Percentiles rank a stretch among this genome's conserved stretches.
These are phyloP conservation scores for Meyerozyma carpophila DNA, from an alignment of 1,139 yeast genomes.

Conservation along the genomic window DNA sequence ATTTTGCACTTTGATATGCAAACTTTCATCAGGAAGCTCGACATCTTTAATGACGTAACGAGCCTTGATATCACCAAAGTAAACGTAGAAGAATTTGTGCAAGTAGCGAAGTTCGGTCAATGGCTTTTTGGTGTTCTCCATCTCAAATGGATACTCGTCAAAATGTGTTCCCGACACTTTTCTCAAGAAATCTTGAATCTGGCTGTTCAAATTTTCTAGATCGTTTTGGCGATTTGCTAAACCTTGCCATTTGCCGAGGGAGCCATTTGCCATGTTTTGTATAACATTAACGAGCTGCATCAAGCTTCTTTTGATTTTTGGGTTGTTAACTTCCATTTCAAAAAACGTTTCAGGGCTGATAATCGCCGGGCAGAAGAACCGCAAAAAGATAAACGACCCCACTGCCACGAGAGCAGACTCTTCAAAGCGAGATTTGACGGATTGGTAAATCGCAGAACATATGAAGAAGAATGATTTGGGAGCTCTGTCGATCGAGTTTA, in stretches of 20 bases:
- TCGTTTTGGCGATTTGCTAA: slow-evolving; percentile 37
- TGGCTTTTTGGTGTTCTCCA: slow-evolving; percentile 18
- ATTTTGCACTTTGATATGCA: slow-evolving; percentile 21
- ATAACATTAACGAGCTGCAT: slow-evolving; percentile 80
- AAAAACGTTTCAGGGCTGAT: slow-evolving; percentile 76
- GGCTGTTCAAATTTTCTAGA: slow-evolving; percentile 37
- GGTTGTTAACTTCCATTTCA: slow-evolving; percentile 40
- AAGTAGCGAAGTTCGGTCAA: slow-evolving; percentile 50
- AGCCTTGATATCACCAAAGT: slow-evolving; percentile 51
- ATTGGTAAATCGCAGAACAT: slow-evolving; percentile 62
- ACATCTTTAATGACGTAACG: slow-evolving; percentile 25
- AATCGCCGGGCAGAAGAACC: slow-evolving; percentile 88
- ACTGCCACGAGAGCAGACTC: slow-evolving; percentile 68
- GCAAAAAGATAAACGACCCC: slow-evolving; percentile 80
- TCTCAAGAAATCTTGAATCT: slow-evolving; percentile 43
- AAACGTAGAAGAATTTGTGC: slow-evolving; percentile 61
- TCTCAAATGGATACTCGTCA: slow-evolving; percentile 26
- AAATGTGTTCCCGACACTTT: slow-evolving; percentile 9
- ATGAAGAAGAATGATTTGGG: slow-evolving; percentile 75
- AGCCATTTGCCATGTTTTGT: slow-evolving; percentile 84
- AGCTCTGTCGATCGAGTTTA: slow-evolving; percentile 47
- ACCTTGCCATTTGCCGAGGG: slow-evolving; percentile 58
- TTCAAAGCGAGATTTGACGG: slow-evolving; percentile 64
- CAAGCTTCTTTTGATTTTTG: slow-evolving; percentile 61
- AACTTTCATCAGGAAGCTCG: slow-evolving; percentile 14